Base-by-base conservation (phyloP, 495 filamentous ascomycete genomes). In the Aspergillus egyptiacus region DNA sequence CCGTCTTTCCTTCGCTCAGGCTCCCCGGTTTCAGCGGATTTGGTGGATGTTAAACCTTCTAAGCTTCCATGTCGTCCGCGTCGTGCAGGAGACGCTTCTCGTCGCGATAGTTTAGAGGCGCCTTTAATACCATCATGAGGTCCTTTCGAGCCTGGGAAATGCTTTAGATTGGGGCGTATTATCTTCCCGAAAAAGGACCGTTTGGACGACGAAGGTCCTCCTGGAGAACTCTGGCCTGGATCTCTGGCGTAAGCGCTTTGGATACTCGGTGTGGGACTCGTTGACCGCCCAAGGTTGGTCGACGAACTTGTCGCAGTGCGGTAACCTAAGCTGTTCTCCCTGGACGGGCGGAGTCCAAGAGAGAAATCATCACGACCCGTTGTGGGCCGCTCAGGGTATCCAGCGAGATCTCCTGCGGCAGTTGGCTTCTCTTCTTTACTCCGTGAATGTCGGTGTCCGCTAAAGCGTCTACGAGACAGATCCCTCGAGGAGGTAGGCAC, bases 251-350 rank as follows among this genome's bases (percentile, higher is more conserved):
- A 60, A 49, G 55, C 67, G 53, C 85, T 84, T 51, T 75, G 78
- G 10, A 74, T 70, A 59, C 84, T 93, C 15, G 83, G 84, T 2
- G 86, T 86, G 10, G 88, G 87, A 59, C 86, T 95, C 22, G 82
- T 79, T 3, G 83, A 80, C 23, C 88, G 81, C 13, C 59, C 66
- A 45, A 76, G 59, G 17, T 66, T 73, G 5, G 71, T 71, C 13
- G 68, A 62, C 17, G 78, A 79, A 32, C 62, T 70, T 64, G 76
- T 71, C 39, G 68, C 71, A 44, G 62, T 67, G 34, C 56, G 66
- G 6, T 63, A 68, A 51, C 64, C 66, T 13, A 70, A 51, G 25
- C 69, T 59, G 14, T 60, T 70, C 14, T 80, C 74, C 40, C 70
- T 60, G 30, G 72, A 71, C 4, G 76, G 75, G 10, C 76, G 72